phyloP scores from a whole-genome alignment of 2,329 filamentous ascomycete genomes.

The Penicillium sp. region DNA sequence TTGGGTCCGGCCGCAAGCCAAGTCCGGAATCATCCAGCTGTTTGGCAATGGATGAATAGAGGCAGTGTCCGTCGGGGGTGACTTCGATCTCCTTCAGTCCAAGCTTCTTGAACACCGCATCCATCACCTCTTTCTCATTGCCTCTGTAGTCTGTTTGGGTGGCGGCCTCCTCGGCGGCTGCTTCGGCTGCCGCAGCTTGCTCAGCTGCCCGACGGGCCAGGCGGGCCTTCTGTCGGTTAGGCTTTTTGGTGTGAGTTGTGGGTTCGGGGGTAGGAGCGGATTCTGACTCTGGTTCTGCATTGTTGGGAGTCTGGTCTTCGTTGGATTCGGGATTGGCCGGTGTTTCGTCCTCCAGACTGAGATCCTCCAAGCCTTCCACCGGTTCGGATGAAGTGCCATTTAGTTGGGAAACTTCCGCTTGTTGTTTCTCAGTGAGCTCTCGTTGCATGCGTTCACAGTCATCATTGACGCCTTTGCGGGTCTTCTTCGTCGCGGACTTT shows the following conservation, averaged over 20 bases:
- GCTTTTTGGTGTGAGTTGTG: conserved; percentile 60
- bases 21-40: conserved; percentile 62
- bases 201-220: conserved; percentile 87
- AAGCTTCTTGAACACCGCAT: conserved; percentile 62
- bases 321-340: conserved; percentile 12
- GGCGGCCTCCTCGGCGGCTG: conserved; percentile 74
- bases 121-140: conserved; percentile 70
- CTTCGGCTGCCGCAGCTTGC: conserved; percentile 65
- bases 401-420: conserved; percentile 50
- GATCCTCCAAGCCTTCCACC: conserved; percentile 31
- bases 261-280: conserved; percentile 6
- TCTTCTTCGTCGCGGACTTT: conserved; percentile 88
- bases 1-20: conserved; percentile 38
- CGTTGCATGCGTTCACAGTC: conserved; percentile 61
- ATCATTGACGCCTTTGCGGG: conserved; percentile 67
- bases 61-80: conserved; percentile 86
- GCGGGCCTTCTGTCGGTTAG: conserved; percentile 87
- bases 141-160: conserved; percentile 71
- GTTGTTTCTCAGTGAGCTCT: conserved; percentile 57
- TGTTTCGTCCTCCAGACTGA: conserved; percentile 32
- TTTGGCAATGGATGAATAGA: conserved; percentile 89
- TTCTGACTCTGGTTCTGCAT: conserved; percentile 7
- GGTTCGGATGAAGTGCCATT: conserved; percentile 35
- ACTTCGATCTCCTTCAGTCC: conserved; percentile 75
- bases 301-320: conserved; percentile 9